phyloP scores from a whole-genome alignment of 2,329 filamentous ascomycete species.

The Fusarium austroafricanum region DNA sequence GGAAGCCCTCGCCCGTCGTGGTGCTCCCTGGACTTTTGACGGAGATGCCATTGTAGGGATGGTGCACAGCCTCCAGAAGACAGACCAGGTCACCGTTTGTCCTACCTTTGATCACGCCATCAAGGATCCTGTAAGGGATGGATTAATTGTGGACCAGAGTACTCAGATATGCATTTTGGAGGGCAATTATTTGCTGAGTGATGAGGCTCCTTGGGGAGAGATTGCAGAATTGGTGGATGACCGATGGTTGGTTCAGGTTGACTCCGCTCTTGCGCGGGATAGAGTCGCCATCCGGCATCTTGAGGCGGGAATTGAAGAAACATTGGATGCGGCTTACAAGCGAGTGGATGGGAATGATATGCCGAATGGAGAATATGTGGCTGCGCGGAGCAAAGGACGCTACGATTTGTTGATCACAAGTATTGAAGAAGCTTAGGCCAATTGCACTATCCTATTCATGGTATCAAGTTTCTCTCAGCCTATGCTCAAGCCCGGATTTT shows the following conservation, averaged over 20 bases:
- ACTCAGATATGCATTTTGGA: constrained; percentile 76
- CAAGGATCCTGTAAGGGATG: constrained; percentile 49
- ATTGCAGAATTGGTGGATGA: constrained; percentile 51
- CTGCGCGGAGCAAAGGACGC: constrained; percentile 51
- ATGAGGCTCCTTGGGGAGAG: constrained; percentile 48
- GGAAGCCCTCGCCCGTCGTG: constrained; percentile 55
- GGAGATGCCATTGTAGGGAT: neutral
- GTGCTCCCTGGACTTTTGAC: constrained; percentile 21
- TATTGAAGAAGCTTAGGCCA: constrained; percentile 32
- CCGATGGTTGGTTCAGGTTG: constrained; percentile 55
- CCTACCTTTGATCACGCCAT: neutral
- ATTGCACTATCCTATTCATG: neutral
- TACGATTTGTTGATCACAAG: constrained; percentile 46
- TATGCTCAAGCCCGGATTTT: neutral
- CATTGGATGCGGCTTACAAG: constrained; percentile 73
- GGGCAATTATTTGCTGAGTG: constrained; percentile 67
- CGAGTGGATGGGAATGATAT: constrained; percentile 84
- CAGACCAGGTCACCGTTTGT: neutral
- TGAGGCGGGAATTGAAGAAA: constrained; percentile 55
- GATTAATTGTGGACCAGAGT: constrained; percentile 68
- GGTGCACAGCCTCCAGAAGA: neutral
- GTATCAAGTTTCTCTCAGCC: neutral
- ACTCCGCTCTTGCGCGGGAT: constrained; percentile 50
- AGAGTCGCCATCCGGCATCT: constrained; percentile 55
- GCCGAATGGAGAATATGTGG: constrained; percentile 82